Conservation (phyloP, 2,329 filamentous ascomycete species). For the Xylariaceae sp. region DNA sequence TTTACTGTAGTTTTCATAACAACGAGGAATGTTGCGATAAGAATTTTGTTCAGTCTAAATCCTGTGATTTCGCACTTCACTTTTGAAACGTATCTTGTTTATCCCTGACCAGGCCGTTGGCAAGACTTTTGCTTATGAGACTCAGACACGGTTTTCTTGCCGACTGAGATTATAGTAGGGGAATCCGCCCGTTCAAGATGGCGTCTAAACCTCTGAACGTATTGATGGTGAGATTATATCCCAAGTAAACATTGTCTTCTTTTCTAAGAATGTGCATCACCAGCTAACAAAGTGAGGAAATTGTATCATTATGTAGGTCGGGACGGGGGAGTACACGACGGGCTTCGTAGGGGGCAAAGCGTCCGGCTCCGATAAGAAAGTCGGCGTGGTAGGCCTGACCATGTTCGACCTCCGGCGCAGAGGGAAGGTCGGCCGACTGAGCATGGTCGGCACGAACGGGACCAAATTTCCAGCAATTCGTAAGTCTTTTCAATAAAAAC, state of each 20-base stretch:
- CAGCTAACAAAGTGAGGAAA: too few species aligned
- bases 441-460: slow-evolving; percentile 87
- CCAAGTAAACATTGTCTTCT: background rate
- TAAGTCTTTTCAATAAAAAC: slow-evolving; percentile 42
- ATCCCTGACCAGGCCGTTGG: too few species aligned
- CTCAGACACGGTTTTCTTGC: too few species aligned
- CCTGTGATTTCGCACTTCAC: too few species aligned
- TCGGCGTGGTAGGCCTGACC: slow-evolving; percentile 85
- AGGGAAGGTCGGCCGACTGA: slow-evolving; percentile 79
- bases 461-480: slow-evolving; percentile 88
- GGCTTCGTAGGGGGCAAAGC: slow-evolving; percentile 81
- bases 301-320: too few species aligned
- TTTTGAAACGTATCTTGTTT: too few species aligned
- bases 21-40: too few species aligned
- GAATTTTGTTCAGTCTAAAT: too few species aligned
- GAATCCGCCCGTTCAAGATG: slow-evolving; percentile 10
- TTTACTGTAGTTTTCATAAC: background rate
- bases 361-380: slow-evolving; percentile 90
- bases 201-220: slow-evolving; percentile 50
- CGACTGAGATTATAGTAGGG: too few species aligned
- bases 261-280: background rate
- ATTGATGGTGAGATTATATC: slow-evolving; percentile 57
- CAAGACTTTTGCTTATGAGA: too few species aligned
- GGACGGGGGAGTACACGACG: slow-evolving; percentile 94
- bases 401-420: slow-evolving; percentile 83